Percentiles rank a stretch among this genome's conserved stretches.
phyloP scores from a whole-genome alignment of 139 green algal species.

The Zygnema cylindricum region DNA sequence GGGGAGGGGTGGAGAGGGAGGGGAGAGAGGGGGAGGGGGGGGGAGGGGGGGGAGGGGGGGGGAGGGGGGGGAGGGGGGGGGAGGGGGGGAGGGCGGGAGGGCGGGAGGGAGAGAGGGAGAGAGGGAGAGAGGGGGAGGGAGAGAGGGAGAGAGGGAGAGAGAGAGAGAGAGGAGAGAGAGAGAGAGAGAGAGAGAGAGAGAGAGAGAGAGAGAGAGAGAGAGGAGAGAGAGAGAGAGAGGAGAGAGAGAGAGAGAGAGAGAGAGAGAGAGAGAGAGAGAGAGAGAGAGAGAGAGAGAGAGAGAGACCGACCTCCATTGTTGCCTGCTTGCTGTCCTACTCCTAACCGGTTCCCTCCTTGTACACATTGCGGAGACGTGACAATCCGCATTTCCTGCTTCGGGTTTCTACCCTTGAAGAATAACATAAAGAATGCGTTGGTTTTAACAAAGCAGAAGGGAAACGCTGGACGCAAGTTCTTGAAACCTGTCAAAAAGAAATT shows the following conservation, averaged over 20 bases:
- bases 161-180: not conserved
- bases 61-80: not conserved
- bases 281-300: too few species aligned
- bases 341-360: too few species aligned
- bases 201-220: not conserved
- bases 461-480: too few species aligned
- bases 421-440: too few species aligned
- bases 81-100: not conserved
- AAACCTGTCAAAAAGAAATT: too few species aligned
- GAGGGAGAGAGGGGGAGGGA: conserved; percentile 63
- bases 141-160: not conserved
- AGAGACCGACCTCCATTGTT: too few species aligned
- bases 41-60: not conserved
- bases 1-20: too few species aligned
- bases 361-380: too few species aligned
- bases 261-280: not conserved
- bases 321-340: too few species aligned
- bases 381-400: too few species aligned
- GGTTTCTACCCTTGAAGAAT: too few species aligned
- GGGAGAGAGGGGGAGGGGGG: not conserved
- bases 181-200: not conserved
- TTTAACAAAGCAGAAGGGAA: too few species aligned
- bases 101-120: conserved; percentile 34
- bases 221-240: not conserved
- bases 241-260: not conserved